phyloP scores from a whole-genome alignment of 306 rosid species.

The Sicyos baderoa region DNA sequence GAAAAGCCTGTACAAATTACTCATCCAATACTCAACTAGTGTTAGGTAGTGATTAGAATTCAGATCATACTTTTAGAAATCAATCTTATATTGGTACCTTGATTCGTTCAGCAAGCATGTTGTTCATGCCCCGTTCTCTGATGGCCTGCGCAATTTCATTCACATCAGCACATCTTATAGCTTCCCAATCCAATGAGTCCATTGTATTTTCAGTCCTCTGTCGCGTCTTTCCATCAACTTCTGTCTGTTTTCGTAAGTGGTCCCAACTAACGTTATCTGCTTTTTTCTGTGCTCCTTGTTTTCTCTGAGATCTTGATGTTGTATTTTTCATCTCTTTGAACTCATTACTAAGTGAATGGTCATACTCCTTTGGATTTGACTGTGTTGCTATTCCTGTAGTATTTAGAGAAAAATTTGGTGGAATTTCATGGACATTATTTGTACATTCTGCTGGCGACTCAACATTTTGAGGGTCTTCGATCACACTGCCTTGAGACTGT shows the following conservation, averaged over 20 bases:
- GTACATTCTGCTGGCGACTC: conserved; percentile 20
- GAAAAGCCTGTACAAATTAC: conserved; percentile 59
- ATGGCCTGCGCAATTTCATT: conserved; percentile 64
- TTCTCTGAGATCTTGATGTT: conserved; percentile 37
- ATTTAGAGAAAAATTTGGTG: conserved; percentile 25
- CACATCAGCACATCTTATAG: conserved; percentile 74
- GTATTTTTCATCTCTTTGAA: conserved; percentile 39
- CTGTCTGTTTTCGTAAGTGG: conserved; percentile 50
- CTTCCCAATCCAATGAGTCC: conserved; percentile 98
- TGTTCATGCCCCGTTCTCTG: conserved; percentile 91
- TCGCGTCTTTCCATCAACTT: conserved; percentile 48
- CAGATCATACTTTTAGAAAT: conserved; percentile 8
- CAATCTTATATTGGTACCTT: conserved; percentile 38
- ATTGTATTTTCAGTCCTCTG: conserved; percentile 50
- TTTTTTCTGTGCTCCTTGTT: conserved; percentile 39
- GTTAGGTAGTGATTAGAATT: not conserved
- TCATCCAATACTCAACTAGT: conserved; percentile 25
- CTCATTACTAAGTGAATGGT: conserved; percentile 32
- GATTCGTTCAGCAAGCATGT: conserved; percentile 82
- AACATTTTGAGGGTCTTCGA: conserved; percentile 26
- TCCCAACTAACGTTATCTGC: conserved; percentile 59
- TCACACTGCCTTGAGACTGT: conserved; percentile 30
- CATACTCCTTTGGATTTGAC: conserved; percentile 25
- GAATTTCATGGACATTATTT: conserved; percentile 23
- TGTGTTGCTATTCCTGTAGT: conserved; percentile 30